Percentiles rank a stretch among this genome's conserved stretches.
These are phyloP conservation scores for Cyberlindnera saturnus DNA, from an alignment of 805 yeast species.

Conservation along the genomic window DNA sequence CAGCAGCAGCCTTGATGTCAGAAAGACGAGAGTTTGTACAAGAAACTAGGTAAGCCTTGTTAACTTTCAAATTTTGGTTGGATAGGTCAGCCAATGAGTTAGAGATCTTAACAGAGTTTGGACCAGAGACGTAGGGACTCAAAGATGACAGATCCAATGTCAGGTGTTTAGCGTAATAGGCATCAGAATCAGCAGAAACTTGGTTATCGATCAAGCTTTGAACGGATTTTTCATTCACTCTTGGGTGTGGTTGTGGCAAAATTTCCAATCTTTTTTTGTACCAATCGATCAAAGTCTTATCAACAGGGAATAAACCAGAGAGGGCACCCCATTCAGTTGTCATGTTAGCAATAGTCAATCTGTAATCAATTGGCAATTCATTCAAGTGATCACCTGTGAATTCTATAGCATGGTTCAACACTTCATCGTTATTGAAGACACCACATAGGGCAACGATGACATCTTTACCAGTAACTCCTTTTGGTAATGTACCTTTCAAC, in stretches of 20 bases:
- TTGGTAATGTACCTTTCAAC: slow-evolving; percentile 71
- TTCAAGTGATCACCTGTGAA: slow-evolving; percentile 79
- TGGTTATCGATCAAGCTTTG: slow-evolving; percentile 40
- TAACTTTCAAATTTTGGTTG: slow-evolving; percentile 62
- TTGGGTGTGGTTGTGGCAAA: slow-evolving; percentile 72
- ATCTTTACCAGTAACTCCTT: slow-evolving; percentile 93
- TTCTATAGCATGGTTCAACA: slow-evolving; percentile 88
- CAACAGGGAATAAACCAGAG: slow-evolving; percentile 97
- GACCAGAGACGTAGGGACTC: slow-evolving; percentile 90
- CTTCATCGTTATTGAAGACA: slow-evolving; percentile 85
- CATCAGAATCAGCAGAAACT: slow-evolving; percentile 59
- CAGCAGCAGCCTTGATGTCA: slow-evolving; percentile 93
- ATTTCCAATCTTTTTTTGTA: slow-evolving; percentile 55
- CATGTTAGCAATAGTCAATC: slow-evolving; percentile 94
- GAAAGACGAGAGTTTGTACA: slow-evolving; percentile 94
- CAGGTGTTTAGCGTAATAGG: slow-evolving; percentile 83
- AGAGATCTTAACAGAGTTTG: slow-evolving; percentile 92
- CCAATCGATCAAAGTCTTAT: slow-evolving; percentile 68
- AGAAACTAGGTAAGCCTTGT: slow-evolving; percentile 96
- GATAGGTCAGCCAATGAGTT: slow-evolving; percentile 73
- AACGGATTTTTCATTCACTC: slow-evolving; percentile 63
- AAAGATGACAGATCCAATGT: slow-evolving; percentile 73
- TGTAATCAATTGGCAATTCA: slow-evolving; percentile 67
- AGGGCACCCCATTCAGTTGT: slow-evolving; percentile 99
- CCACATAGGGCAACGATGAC: slow-evolving; percentile 97